phyloP scores from a whole-genome alignment of 345 rosid species.

The Microthlaspi erraticum region DNA sequence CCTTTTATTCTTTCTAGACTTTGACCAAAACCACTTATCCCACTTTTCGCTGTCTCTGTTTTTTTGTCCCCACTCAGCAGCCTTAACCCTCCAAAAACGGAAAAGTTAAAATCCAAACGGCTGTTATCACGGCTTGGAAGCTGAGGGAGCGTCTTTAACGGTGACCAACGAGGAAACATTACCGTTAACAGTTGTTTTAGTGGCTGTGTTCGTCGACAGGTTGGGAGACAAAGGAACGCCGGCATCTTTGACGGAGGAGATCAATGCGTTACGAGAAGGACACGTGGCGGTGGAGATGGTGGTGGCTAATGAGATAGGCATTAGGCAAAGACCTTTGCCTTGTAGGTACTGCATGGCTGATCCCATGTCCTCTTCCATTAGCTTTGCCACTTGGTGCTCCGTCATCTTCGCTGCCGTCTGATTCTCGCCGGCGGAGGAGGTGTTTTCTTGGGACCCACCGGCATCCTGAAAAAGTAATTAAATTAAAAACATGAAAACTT shows the following conservation, averaged over 20 bases:
- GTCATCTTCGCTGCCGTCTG: constrained; percentile 54
- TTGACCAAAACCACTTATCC: constrained; percentile 37
- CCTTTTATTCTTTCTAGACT: constrained; percentile 50
- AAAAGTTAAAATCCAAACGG: constrained; percentile 11
- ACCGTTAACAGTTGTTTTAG: constrained; percentile 34
- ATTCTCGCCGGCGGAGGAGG: constrained; percentile 40
- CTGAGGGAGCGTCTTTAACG: constrained; percentile 54
- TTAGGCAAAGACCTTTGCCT: constrained; percentile 93
- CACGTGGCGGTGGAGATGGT: constrained; percentile 83
- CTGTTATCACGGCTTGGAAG: constrained; percentile 43
- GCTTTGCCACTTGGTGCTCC: constrained; percentile 92
- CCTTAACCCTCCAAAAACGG: constrained; percentile 6
- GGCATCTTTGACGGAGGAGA: constrained; percentile 41
- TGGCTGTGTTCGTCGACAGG: constrained; percentile 56
- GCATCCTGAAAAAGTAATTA: constrained; percentile 28
- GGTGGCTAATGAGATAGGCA: constrained; percentile 97
- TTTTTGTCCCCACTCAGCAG: constrained; percentile 9
- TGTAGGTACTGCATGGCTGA: constrained; percentile 98
- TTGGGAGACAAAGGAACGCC: constrained; percentile 75
- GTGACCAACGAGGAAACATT: constrained; percentile 47
- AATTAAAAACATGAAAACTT: neutral
- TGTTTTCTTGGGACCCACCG: constrained; percentile 46
- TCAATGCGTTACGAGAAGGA: constrained; percentile 52
- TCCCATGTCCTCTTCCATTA: constrained; percentile 98
- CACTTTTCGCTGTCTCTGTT: constrained; percentile 26